These are phyloP conservation scores for Serendipita sp. DNA, from an alignment of 768 basidiomycete genomes.

Conservation along the genomic window DNA sequence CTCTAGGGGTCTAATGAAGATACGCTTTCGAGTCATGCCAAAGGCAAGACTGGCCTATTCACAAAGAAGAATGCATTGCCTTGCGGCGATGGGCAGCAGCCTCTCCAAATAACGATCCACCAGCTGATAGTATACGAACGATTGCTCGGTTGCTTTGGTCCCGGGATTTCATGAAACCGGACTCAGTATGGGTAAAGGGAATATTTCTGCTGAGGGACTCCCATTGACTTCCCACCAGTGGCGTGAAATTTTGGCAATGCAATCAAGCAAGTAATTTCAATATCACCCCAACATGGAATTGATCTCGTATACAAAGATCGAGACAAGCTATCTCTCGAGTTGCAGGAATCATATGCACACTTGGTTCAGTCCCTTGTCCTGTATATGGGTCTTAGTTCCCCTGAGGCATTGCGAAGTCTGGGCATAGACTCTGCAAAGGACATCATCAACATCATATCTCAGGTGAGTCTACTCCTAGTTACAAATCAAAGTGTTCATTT, in stretches of 20 bases:
- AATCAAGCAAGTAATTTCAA: constrained; percentile 48
- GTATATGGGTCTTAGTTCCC: constrained; percentile 45
- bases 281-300: neutral
- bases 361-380: constrained; percentile 59
- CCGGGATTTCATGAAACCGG: constrained; percentile 35
- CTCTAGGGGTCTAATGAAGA: neutral
- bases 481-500: neutral
- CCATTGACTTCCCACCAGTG: constrained; percentile 21
- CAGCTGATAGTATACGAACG: constrained; percentile 65
- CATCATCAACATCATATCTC: constrained; percentile 55
- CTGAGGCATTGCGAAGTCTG: constrained; percentile 39
- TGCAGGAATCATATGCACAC: constrained; percentile 43
- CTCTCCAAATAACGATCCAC: constrained; percentile 31
- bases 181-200: constrained; percentile 39
- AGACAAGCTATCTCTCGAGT: constrained; percentile 28
- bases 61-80: constrained; percentile 65
- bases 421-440: constrained; percentile 42
- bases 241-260: constrained; percentile 47
- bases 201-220: neutral
- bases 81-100: constrained; percentile 40
- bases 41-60: constrained; percentile 51
- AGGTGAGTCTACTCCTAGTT: constrained; percentile 26
- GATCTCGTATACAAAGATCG: constrained; percentile 30
- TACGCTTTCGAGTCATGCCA: constrained; percentile 40
- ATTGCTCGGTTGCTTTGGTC: constrained; percentile 61